Evolutionary conservation across 1,139 yeast genomes (phyloP).

Genomic region (Debaryomyces subglobosus): DNA sequence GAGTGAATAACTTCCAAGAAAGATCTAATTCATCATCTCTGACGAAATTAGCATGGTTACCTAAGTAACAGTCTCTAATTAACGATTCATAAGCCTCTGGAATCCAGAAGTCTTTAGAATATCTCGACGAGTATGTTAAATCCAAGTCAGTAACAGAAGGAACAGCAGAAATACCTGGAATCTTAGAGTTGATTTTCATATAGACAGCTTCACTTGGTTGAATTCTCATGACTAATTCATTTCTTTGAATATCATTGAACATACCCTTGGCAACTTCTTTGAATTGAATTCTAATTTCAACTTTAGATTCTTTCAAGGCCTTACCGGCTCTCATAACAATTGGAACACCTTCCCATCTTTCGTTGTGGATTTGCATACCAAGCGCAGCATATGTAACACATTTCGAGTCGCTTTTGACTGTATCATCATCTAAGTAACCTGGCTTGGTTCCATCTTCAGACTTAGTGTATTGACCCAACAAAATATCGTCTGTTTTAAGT

Average conservation of each 20-base stretch:
- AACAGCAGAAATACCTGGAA: constrained; percentile 85
- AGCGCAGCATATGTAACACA: constrained; percentile 94
- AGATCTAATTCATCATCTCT: constrained; percentile 96
- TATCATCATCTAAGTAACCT: constrained; percentile 87
- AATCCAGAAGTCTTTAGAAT: constrained; percentile 82
- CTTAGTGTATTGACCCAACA: constrained; percentile 85
- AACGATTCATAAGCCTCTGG: constrained; percentile 98
- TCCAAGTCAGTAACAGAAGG: constrained; percentile 89
- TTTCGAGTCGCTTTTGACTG: constrained; percentile 80
- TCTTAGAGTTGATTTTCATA: constrained; percentile 87
- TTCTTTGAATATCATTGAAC: constrained; percentile 79
- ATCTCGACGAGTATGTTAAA: constrained; percentile 80
- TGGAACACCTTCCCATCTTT: constrained; percentile 99
- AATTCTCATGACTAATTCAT: constrained; percentile 89
- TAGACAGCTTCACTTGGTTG: constrained; percentile 96
- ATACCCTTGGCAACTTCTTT: constrained; percentile 84
- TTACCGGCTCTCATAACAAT: constrained; percentile 95
- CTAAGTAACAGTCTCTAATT: constrained; percentile 85
- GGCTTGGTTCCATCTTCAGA: constrained; percentile 90
- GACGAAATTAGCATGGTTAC: constrained; percentile 96
- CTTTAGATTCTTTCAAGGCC: constrained; percentile 89
- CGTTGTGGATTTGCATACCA: constrained; percentile 76
- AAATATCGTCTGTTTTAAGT: constrained; percentile 64
- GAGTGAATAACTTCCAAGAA: constrained; percentile 93
- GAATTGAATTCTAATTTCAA: constrained; percentile 92